Base-by-base conservation (phyloP, 2,329 filamentous ascomycete species). In the Didymellaceae sp. region DNA sequence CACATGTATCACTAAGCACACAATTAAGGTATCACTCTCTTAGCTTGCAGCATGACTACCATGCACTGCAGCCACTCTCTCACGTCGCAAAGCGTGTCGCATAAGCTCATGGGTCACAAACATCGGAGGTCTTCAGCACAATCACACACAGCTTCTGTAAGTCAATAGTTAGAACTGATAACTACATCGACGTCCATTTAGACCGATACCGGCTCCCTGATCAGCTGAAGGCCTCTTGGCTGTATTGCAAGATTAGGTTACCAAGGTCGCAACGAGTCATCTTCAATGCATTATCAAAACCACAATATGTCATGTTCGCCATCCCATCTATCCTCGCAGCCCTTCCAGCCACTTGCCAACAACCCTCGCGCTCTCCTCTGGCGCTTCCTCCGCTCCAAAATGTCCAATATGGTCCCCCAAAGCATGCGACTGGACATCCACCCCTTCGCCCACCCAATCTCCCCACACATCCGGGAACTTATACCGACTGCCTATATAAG, bases 311-410 rank as follows among this genome's bases (percentile, higher is more conserved):
- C 14, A 26, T 2, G 13, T 10, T 2, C 5, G 22, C 35, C 14
- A 26, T 16, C 14, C 14, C 10, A 14, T 14, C 26, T 2, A 47
- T 9, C 10, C 16, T 16, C 13, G 18, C 26, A 66, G 24, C 4
- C 43, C 43, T 31, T 53, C 54, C 47, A 69, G 22, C 64, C 71
- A 46, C 5, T 72, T 69, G 7, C 52, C 42, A 5, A 82, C 68
- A 16, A 74, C 69, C 42, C 66, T 67, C 22, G 79, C 67, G 18
- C 82, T 70, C 2, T 76, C 75, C 9, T 77, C 74, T 0, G 82
- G 80, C 20, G 68, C 70, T 51, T 84, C 77, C 56, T 85, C 82
- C 1, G 80, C 77, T 13, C 83, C 75, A 61, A 82, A 85, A 66
- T 85, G 82, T 0, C 82, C 82, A 24, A 78, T 76, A 5, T 80